These are phyloP conservation scores for Phialocephala subalpina DNA, from an alignment of 2,329 filamentous ascomycete species.

Conservation along the genomic window DNA sequence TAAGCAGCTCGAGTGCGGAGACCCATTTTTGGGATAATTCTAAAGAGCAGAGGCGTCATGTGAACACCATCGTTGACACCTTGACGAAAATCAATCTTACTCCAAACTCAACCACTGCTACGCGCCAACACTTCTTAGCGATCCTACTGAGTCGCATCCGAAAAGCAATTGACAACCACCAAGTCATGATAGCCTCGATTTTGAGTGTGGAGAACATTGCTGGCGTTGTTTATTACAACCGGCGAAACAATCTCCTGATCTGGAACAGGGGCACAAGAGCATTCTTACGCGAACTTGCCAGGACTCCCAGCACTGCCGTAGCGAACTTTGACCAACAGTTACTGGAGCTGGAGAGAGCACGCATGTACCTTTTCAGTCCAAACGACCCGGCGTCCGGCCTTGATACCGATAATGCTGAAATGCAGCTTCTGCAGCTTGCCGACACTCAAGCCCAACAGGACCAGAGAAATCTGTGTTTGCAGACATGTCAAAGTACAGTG, in stretches of 20 bases:
- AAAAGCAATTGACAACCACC: neutral
- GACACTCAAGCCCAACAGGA: neutral
- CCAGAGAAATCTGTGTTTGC: neutral
- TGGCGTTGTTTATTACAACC: neutral
- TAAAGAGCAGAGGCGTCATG: neutral
- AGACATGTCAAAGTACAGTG: neutral
- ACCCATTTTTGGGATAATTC: constrained; percentile 16
- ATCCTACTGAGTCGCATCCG: neutral
- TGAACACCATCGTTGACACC: constrained; percentile 3
- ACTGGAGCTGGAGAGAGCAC: constrained; percentile 12
- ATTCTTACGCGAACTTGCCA: constrained; percentile 9
- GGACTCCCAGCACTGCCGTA: neutral
- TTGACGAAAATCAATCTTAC: neutral
- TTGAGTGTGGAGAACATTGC: constrained; percentile 9
- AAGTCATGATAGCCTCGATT: constrained; percentile 13
- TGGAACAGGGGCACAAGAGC: constrained; percentile 23
- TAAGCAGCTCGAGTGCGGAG: constrained; percentile 15
- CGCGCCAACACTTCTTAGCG: neutral
- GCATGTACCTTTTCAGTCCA: constrained; percentile 19
- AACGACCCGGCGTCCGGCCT: neutral
- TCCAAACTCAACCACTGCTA: neutral
- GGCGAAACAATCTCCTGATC: constrained; percentile 6
- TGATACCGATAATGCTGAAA: neutral
- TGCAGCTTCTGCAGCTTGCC: neutral
- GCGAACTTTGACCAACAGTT: constrained; percentile 4